A percentile compares a stretch with the other conserved stretches of the same genome.
Evolutionary conservation across 1,284 basidiomycete species (phyloP).

Genomic region (Ceratobasidium sp.): DNA sequence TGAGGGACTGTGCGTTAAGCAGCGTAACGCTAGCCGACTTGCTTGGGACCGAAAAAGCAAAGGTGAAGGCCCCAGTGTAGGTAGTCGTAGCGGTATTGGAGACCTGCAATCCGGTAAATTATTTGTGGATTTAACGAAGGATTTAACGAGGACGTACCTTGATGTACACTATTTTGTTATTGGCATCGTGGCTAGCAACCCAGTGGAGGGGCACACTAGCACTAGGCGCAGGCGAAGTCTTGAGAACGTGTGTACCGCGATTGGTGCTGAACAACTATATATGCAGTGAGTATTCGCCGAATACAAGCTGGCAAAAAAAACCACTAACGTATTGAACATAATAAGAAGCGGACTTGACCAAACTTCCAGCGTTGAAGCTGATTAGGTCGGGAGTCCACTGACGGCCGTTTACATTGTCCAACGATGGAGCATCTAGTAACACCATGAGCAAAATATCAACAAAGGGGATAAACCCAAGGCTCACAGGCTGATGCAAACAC

Average conservation of each 20-base stretch:
- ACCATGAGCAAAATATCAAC: background rate
- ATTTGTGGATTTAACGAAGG: background rate
- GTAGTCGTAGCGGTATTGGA: slow-evolving; percentile 52
- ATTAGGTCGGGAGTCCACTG: slow-evolving; percentile 60
- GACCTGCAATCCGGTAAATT: slow-evolving; percentile 48
- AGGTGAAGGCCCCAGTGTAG: slow-evolving; percentile 53
- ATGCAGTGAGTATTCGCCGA: background rate
- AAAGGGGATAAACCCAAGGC: background rate
- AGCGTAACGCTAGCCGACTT: slow-evolving; percentile 21
- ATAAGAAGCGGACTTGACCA: slow-evolving; percentile 56
- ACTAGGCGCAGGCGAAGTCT: slow-evolving; percentile 52
- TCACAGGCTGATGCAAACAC: slow-evolving; percentile 55
- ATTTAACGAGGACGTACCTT: slow-evolving; percentile 42
- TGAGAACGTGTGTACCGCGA: slow-evolving; percentile 54
- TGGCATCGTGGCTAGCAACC: slow-evolving; percentile 52
- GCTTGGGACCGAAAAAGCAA: slow-evolving; percentile 49
- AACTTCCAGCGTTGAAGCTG: slow-evolving; percentile 55
- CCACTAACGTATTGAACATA: slow-evolving; percentile 54
- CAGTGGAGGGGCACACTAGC: slow-evolving; percentile 54
- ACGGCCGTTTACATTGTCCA: slow-evolving; percentile 55
- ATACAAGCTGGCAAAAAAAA: background rate
- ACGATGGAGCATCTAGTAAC: slow-evolving; percentile 48
- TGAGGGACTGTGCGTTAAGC: slow-evolving; percentile 41
- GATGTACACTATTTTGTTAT: slow-evolving; percentile 36
- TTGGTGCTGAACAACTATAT: slow-evolving; percentile 55